Evolutionary conservation across 139 green algal species (phyloP), one percentile per base, ranked within the genome.

Genomic region (Zygnema circumcarinatum): DNA sequence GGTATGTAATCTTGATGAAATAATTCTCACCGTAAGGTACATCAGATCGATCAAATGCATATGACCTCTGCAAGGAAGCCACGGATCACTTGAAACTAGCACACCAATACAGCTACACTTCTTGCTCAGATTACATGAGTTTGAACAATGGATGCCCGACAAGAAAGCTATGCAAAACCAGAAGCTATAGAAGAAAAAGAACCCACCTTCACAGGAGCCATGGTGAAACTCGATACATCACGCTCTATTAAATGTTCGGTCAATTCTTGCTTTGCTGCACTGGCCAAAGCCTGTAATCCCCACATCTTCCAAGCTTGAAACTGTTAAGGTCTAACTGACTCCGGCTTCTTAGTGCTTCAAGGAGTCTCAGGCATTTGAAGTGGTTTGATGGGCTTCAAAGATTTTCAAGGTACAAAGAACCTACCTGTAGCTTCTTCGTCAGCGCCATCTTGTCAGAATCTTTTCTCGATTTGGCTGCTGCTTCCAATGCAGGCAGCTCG

Each of bases 21-120:
- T 95, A 99, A 90, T 98, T 94, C 73, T 92, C 79, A 11, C 96
- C 95, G n/a, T 93, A 91, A 0, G 91, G 93, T 0, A 99, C 91
- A 0, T 85, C 91, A 1, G 84, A 22, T 41, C 93, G 69, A 92
- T 99, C 97, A 91, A 99, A 99, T 0, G 96, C 95, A 86, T 99
- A 99, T 67, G 82, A 93, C 22, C 97, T 90, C 92, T 92, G 47
- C 25, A 90, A 86, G 69, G 1, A 36, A 85, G 7, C 16, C 76
- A 11, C 54, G 54, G 54, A 29, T 72, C 29, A 29, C 29, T 29
- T 20, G 69, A 11, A 78, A n/a, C n/a, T n/a, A n/a, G n/a, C n/a
- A n/a, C n/a, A n/a, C n/a, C n/a, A n/a, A n/a, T n/a, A n/a, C n/a
- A n/a, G n/a, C n/a, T n/a, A n/a, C n/a, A n/a, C n/a, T n/a, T n/a